Evolutionary conservation across 345 rosid genomes (phyloP), one percentile per base, ranked within the genome.

Genomic region (Psidium friedrichsthalianum): DNA sequence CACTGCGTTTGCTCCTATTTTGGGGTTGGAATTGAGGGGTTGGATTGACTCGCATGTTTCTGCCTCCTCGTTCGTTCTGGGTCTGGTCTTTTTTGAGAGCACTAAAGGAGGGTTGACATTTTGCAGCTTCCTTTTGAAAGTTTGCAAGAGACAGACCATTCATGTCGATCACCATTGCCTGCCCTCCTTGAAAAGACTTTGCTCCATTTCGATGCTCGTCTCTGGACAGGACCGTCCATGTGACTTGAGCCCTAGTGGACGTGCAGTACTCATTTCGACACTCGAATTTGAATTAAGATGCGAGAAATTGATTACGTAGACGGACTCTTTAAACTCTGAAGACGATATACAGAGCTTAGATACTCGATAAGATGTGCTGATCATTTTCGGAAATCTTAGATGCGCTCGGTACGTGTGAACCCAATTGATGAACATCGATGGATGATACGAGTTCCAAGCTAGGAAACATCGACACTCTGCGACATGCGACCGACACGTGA

Each of bases 141-240:
- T 13, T 52, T 52, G 54, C 8, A 59, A 32, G 78, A 42, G 78
- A 4, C 80, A 9, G 4, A 3, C 1, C 47, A 36, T 36, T 69
- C 47, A 69, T 36, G 47, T 69, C 80, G 9, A 44, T 18, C 13
- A 4, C 80, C 80, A 69, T 36, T 69, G 80, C 10, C 21, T 20
- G 9, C 0, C 6, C 80, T 36, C 47, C 13, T 5, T 36, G 78
- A 69, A 8, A 69, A 69, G 44, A 69, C 78, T 18, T 8, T 1
- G 6, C 78, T 32, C 12, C 47, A 69, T 18, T 69, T 69, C 78
- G 13, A 32, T 32, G 78, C 78, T 69, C 20, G 4, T 69, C 78
- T 32, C 3, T 0, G 0, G 16, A 18, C 47, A 10, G 24, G 0
- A 0, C 18, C 11, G 78, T 69, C 47, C 47, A 36, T 18, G 78